Base-by-base conservation (phyloP, 2,329 filamentous ascomycete species). In the Aspergillus tamarii region DNA sequence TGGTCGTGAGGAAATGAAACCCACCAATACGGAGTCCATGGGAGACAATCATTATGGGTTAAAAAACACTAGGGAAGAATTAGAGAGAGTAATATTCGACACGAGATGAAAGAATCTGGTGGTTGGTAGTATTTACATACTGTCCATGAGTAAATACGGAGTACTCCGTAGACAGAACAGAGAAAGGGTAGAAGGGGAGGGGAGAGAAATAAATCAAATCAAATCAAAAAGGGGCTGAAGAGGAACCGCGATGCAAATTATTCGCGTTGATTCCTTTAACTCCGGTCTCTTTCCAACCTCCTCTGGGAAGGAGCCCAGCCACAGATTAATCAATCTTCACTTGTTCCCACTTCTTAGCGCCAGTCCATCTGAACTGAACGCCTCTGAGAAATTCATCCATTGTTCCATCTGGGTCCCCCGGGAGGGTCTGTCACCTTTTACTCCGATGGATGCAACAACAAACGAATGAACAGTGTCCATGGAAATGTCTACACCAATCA, bases 281-380 rank as follows among this genome's bases (percentile, higher is more conserved):
- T 55, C 32, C 32, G 12, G 32, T 28, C 21, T 26, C 16, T 55
- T 55, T 55, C 52, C 32, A 55, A 39, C 52, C 32, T 39, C 52
- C n/a, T 26, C 30, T 28, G 10, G 23, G 41, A 41, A 61, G 45
- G 39, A 53, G 21, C 28, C 56, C 52, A 55, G 52, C 57, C 56
- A 55, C 57, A 63, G 56, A 63, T 59, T 63, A 63, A 63, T 63
- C 61, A 63, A 62, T 62, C 60, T 61, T 62, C 39, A 59, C 56
- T 12, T 21, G 52, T 34, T 54, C 52, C 52, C 30, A 32, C 30
- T 54, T 55, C 52, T 55, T 55, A 55, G 52, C 52, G 52, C n/a
- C n/a, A 55, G 52, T 39, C 52, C 34, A 39, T 39, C 14, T 55
- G 32, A 55, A 55, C 14, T 55, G 32, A 55, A 55, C 34, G 32